Base-by-base conservation (phyloP, 441 rosid genomes). In the Euphorbia celastroides region DNA sequence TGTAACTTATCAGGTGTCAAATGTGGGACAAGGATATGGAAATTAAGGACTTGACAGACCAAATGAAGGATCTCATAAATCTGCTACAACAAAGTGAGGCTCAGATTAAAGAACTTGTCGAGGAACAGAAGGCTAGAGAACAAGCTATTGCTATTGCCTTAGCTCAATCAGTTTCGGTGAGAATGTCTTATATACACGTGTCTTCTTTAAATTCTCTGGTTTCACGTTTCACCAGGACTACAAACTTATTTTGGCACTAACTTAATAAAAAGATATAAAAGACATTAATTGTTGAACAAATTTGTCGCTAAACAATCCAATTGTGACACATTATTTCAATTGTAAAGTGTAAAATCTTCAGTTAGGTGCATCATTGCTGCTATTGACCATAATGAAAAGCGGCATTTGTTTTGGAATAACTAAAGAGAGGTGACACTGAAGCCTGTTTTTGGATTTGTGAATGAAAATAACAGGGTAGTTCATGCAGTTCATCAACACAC, bases 21-120 rank as follows among this genome's bases (percentile, higher is more conserved):
- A 36, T 86, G 58, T 94, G 98, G 99, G 99, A 92, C 69, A 94
- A 85, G 67, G 93, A 84, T 60, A 75, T 84, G 75, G 99, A 94
- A 71, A 81, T 86, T 69, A 92, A 83, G 77, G 95, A 92, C 76
- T 84, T 92, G 85, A 90, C 87, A 82, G 97, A 88, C 73, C 97
- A 90, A 74, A 74, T 92, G 42, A 87, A 88, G 70, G 98, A 94
- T 78, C 89, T 92, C 27, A 89, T 94, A 52, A 78, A 76, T 59
- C 70, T 92, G 68, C 58, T 89, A 70, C 76, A 76, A 51, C 90
- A 92, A 78, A 92, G 99, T 71, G 98, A 94, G 79, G 30, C 78
- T 41, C 82, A 77, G 69, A 84, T 87, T 76, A 88, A 86, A 75
- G 96, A 94, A 74, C 79, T 82, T 46, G 92, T 83, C 71, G 84